Conservation (phyloP, 106 monocot genomes). For the Amphibolis antarctica region DNA sequence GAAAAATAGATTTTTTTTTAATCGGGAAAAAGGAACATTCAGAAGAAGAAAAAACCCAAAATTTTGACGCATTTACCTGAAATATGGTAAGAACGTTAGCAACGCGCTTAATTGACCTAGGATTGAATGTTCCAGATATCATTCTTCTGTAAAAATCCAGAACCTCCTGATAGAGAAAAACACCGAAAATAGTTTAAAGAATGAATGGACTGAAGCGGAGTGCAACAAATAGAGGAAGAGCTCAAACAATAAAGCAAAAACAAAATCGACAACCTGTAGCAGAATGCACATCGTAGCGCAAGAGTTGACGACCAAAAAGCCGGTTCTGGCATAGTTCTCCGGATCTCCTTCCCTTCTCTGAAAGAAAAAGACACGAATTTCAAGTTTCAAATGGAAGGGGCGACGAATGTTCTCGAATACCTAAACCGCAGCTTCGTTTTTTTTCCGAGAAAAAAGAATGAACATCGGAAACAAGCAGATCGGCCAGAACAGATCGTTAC, state of each 20-base stretch:
- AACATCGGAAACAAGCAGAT: neutral
- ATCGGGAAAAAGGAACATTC: neutral
- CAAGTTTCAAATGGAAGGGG: neutral
- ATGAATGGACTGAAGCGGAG: neutral
- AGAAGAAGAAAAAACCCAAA: neutral
- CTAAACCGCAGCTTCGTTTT: neutral
- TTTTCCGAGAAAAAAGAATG: neutral
- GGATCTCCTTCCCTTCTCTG: conserved; percentile 44
- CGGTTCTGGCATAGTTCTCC: conserved; percentile 31
- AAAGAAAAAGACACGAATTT: neutral
- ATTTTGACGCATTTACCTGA: conserved; percentile 17
- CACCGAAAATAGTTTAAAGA: neutral
- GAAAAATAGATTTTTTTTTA: neutral
- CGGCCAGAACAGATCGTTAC: neutral
- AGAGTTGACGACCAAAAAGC: conserved; percentile 34
- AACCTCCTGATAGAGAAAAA: conserved; percentile 26
- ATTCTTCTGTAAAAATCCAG: conserved; percentile 26
- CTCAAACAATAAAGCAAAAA: neutral
- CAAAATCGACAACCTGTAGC: conserved; percentile 29
- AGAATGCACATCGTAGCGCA: conserved; percentile 36
- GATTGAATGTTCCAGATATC: conserved; percentile 7
- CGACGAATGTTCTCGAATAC: neutral
- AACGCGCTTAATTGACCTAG: conserved; percentile 36
- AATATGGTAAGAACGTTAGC: conserved; percentile 47
- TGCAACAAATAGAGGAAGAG: neutral